These are phyloP conservation scores for Rhizopus delemar DNA, from an alignment of 371 early-diverging fungal genomes.

Conservation along the genomic window DNA sequence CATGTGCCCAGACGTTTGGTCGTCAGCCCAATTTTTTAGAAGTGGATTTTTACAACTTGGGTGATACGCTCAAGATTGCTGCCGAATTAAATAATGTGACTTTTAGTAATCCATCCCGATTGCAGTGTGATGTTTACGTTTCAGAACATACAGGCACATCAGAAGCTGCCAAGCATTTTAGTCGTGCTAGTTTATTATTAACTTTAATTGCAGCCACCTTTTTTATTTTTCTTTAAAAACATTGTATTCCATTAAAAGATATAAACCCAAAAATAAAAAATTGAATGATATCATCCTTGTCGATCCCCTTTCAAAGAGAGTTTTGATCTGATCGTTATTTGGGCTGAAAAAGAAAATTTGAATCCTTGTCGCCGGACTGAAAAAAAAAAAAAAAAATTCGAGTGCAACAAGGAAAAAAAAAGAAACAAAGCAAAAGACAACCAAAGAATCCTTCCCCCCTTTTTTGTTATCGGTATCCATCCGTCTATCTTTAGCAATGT, in stretches of 20 bases:
- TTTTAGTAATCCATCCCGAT: constrained; percentile 24
- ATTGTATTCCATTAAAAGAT: neutral
- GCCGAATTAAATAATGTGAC: constrained; percentile 69
- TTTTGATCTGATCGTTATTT: too few species aligned
- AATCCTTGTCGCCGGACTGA: too few species aligned
- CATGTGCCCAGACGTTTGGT: constrained; percentile 49
- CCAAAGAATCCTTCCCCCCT: constrained; percentile 20
- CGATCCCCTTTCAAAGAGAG: too few species aligned
- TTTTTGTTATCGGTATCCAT: constrained; percentile 31
- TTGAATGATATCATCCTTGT: neutral
- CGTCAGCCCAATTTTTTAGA: constrained; percentile 70
- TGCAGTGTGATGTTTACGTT: constrained; percentile 28
- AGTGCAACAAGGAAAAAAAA: too few species aligned
- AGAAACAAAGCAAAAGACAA: neutral
- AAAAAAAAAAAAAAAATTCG: too few species aligned
- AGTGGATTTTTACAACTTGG: constrained; percentile 77
- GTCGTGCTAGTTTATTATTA: constrained; percentile 14
- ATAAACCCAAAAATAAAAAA: neutral
- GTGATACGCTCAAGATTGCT: constrained; percentile 52
- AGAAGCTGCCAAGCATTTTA: constrained; percentile 8
- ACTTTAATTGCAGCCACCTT: constrained; percentile 20
- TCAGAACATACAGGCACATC: neutral
- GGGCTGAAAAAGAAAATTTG: too few species aligned
- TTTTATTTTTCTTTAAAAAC: constrained; percentile 18
- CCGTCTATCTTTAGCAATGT: constrained; percentile 42